Base-by-base conservation (phyloP, 202 grass and related monocot species). In the Hordeum pubiflorum region DNA sequence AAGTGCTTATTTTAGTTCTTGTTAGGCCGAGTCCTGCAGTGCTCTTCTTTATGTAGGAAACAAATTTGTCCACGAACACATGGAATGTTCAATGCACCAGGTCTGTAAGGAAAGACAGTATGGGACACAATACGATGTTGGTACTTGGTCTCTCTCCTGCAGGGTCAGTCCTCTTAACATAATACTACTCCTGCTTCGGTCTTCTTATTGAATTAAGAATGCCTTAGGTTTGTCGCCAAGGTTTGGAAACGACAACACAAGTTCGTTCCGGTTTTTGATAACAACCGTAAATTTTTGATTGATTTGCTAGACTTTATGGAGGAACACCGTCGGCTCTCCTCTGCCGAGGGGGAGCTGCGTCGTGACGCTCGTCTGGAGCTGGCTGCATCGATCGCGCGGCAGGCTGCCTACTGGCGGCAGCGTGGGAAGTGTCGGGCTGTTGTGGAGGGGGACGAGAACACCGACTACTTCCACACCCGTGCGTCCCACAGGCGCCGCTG, bases 41-140 rank as follows among this genome's bases (percentile, higher is more conserved):
- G 27, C 21, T 57, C 17, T 55, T 46, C 10, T 37, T 60, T 46
- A 41, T 50, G 43, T 20, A 46, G 6, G 7, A 81, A 76, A 32
- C n/a, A 48, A 37, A 69, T 56, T 18, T 58, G 18, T 9, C 61
- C 15, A 81, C 18, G 80, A 80, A 76, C 17, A 79, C 10, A 79
- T 14, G 33, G 7, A 67, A 12, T 4, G 24, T 9, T 37, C 36
- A 2, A 37, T 37, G 37, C 37, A 39, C 37, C 8, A 9, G 37
- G 7, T 39, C 8, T 10, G n/a, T 18, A 33, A 54, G 46, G 71
- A 69, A 77, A 78, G 55, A 55, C 8, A n/a, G 46, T 24, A 55
- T 32, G 39, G 37, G 62, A 54, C 39, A 29, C 5, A 54, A 43
- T 11, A 80, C 4, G 34, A 40, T 66, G 58, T 33, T 74, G 58